Evolutionary conservation across 2,329 filamentous ascomycete genomes (phyloP), one percentile per base, ranked within the genome.

Genomic region (Alternaria brassicicola): DNA sequence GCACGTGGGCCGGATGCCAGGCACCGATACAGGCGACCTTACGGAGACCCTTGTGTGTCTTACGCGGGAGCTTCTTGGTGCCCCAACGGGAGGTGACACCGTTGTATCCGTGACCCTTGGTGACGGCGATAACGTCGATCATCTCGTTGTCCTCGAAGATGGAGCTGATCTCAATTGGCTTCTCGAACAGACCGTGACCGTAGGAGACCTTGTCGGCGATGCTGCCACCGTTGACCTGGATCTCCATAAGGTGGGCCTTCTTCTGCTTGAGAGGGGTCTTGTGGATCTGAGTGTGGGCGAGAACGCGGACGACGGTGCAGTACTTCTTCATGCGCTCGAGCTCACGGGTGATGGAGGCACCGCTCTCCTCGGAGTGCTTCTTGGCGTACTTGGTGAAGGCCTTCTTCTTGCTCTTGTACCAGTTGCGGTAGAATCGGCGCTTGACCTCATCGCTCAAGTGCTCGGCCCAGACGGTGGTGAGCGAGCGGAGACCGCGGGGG

Each of bases 361-460:
- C 93, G 84, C 83, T 91, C 86, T 84, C 89, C 87, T 98, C 94
- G 69, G 94, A 93, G 90, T 98, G 92, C 89, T 96, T 94, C 92
- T 98, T 99, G 87, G 95, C 92, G 86, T 99, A 99, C 88, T 96
- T 97, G 88, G 95, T 99, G 88, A 99, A 99, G 66, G 95, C 95
- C 94, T 99, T 99, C 92, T 97, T 98, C 93, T 99, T 99, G 88
- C 89, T 93, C 91, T 97, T 97, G 91, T 99, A 99, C 95, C 95
- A 99, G 91, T 99, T 99, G 93, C 98, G 98, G 92, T 99, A 99
- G 92, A 99, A 99, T 81, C 95, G 92, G 79, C 95, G 92, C 90
- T 97, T 97, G 83, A 99, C 81, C 86, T 98, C 95, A 83, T 99
- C 95, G 84, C 91, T 92, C 83, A 99, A 84, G 83, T 99, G 95